Evolutionary conservation across 345 rosid species (phyloP), one percentile per base, ranked within the genome.

Genomic region (Garcia nutans): DNA sequence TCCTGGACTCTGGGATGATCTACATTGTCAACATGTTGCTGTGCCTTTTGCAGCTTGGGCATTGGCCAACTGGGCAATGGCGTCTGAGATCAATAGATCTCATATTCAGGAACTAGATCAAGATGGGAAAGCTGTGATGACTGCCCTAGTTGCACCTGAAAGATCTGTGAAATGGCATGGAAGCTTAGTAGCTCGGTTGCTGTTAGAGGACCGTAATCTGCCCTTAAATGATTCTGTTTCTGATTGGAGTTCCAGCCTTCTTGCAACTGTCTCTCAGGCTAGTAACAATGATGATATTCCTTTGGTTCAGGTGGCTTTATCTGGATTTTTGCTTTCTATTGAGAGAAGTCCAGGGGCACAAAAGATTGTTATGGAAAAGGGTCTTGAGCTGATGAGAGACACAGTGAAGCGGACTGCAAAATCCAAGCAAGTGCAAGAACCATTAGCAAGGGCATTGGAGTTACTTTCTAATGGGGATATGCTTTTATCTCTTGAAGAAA

Each of bases 91-190:
- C 68, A 96, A 96, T 81, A 89, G 99, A 81, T 81, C 86, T 67
- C 90, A 76, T 80, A 92, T 96, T 82, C 97, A 92, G 78, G 98
- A 96, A 82, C 86, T 96, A 71, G 99, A 96, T 87, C 87, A 72
- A 74, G 95, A 93, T 76, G 97, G 98, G 68, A 77, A 84, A 77
- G 97, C 96, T 85, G 91, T 93, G 76, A 93, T 89, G 99, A 74
- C 92, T 73, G 91, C 99, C 65, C 77, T 96, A 75, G 81, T 89
- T 82, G 98, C 98, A 41, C 97, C 99, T 65, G 99, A 96, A 89
- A 91, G 98, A 85, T 93, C 99, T 83, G 98, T 96, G 74, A 92
- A 91, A 87, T 96, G 99, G 99, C 97, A 96, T 86, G 99, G 97
- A 68, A 87, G 98, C 85, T 82, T 93, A 88, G 96, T 93, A 56